These are phyloP conservation scores for Globisporangium nunn DNA, from an alignment of 352 stramenopile species.

Conservation along the genomic window DNA sequence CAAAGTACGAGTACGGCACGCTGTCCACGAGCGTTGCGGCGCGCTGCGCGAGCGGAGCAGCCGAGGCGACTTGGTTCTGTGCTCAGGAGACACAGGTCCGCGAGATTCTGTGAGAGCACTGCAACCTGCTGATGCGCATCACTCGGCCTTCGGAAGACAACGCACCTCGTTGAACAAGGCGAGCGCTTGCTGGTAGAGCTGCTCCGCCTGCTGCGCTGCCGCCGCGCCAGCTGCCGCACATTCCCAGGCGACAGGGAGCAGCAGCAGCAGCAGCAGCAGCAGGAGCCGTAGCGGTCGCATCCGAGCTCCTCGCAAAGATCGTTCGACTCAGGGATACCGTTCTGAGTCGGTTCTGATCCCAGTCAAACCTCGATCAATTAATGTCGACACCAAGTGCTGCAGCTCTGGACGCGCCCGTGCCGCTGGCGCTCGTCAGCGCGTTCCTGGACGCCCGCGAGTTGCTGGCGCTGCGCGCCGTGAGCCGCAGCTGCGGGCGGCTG, in stretches of 20 bases:
- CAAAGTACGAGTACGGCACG: slow-evolving; percentile 8
- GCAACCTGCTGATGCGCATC: too few species aligned
- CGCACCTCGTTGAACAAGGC: slow-evolving; percentile 1
- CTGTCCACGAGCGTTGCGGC: neutral
- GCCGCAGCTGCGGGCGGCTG: slow-evolving; percentile 1
- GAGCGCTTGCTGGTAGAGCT: slow-evolving; percentile 2
- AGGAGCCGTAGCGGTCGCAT: too few species aligned
- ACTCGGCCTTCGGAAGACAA: too few species aligned
- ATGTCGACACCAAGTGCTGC: too few species aligned
- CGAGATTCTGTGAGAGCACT: neutral
- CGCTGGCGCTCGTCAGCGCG: slow-evolving; percentile 2
- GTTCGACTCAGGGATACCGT: too few species aligned
- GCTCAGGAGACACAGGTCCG: neutral
- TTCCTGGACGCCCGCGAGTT: slow-evolving; percentile 7
- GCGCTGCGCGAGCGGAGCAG: neutral
- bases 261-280: neutral
- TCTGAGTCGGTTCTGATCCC: too few species aligned
- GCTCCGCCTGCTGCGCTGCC: neutral
- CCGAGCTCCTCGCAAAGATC: too few species aligned
- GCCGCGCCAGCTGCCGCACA: neutral
- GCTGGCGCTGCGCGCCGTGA: slow-evolving; percentile 4
- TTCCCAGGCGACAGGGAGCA: neutral
- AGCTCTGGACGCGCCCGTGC: slow-evolving; percentile 4
- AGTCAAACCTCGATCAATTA: too few species aligned
- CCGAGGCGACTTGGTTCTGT: slow-evolving; percentile 5